Evolutionary conservation across 441 rosid species (phyloP), one percentile per base, ranked within the genome.

Genomic region (Pelargonium citronellum): DNA sequence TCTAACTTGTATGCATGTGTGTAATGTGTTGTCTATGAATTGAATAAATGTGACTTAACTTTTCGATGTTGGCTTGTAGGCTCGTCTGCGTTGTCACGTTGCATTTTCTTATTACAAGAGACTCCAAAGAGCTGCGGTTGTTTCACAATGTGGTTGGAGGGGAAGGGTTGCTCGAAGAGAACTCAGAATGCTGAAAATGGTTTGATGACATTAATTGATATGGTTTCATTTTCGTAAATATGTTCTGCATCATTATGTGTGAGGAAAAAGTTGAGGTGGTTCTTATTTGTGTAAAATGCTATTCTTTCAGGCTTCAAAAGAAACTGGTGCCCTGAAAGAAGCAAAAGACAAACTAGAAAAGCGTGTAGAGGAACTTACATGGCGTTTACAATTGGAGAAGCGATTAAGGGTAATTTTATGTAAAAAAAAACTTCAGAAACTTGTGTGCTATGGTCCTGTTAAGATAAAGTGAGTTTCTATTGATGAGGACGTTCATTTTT

Each of bases 91-190:
- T 72, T 78, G 86, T 76, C 83, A 83, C 71, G 79, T 74, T 69
- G 95, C 89, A 49, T 84, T 74, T 78, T 81, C 91, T 69, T 89
- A 92, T 79, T 91, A 88, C 78, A 87, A 72, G 83, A 85, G 76
- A 74, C 98, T 91, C 77, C 89, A 87, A 79, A 91, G 83, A 86
- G 99, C 99, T 69, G 89, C 87, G 73, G 66, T 96, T 64, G 76
- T 78, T 80, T 79, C 91, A 73, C 99, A 96, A 80, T 96, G 99
- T 87, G 89, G 97, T 63, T 96, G 99, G 99, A 91, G 99, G 81
- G 75, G 81, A 75, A 85, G 97, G 75, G 88, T 96, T 84, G 97
- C 99, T 79, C 87, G 96, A 69, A 89, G 88, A 79, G 98, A 96
- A 86, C 92, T 93, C 49, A 85, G 98, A 80, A 83, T 78, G 62